phyloP scores from a whole-genome alignment of 768 basidiomycete species.

The Exsudoporus frostii region DNA sequence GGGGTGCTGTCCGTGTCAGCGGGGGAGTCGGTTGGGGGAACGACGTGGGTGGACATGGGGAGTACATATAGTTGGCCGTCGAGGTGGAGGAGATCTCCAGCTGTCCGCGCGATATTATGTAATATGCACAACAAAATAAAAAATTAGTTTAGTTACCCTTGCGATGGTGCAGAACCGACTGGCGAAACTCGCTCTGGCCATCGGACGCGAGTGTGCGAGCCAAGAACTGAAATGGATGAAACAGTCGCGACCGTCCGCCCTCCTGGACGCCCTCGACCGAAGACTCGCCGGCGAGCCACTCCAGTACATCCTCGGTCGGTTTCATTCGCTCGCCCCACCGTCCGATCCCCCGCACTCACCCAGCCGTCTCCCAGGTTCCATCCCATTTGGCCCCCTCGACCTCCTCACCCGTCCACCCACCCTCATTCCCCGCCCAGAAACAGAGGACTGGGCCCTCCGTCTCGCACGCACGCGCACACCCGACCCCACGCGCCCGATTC shows the following conservation, averaged over 20 bases:
- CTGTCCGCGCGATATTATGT: conserved; percentile 12
- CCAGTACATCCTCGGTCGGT: conserved; percentile 84
- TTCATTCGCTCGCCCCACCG: background rate
- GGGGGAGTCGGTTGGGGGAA: background rate
- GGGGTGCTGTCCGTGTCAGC: background rate
- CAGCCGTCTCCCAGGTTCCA: conserved; percentile 48
- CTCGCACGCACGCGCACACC: conserved; percentile 50
- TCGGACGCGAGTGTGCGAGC: conserved; percentile 36
- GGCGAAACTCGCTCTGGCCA: conserved; percentile 29
- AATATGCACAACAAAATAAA: conserved; percentile 2
- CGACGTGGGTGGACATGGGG: conserved; percentile 6
- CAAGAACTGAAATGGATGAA: conserved; percentile 51
- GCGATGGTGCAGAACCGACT: conserved; percentile 15
- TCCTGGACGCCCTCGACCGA: conserved; percentile 50
- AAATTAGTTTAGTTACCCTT: background rate
- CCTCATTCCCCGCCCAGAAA: conserved; percentile 94
- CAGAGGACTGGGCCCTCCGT: conserved; percentile 74
- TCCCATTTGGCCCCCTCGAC: conserved; percentile 83
- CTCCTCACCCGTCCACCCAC: conserved; percentile 73
- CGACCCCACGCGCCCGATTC: conserved; percentile 23
- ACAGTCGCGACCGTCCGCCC: conserved; percentile 14
- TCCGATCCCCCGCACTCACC: background rate
- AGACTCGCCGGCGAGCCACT: conserved; percentile 73
- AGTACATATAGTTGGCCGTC: conserved; percentile 11
- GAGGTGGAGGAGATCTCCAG: conserved; percentile 12